Percentiles rank a stretch among this genome's conserved stretches.
phyloP scores from a whole-genome alignment of 2,329 filamentous ascomycete species.

The Aspergillus udagawae region DNA sequence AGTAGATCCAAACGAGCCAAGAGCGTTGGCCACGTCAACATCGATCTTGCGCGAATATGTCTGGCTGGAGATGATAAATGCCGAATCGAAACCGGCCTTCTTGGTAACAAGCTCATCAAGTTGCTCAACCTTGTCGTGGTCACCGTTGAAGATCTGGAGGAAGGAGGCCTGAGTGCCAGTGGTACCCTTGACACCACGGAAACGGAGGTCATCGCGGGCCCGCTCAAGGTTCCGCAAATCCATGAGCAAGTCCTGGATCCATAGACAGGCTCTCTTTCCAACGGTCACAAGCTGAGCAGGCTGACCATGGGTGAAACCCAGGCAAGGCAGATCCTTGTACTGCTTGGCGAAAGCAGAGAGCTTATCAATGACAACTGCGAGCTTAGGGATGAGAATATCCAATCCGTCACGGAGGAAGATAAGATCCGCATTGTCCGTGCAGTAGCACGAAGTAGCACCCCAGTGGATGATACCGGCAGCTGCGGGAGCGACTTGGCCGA shows the following conservation, averaged over 20 bases:
- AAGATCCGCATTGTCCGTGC: slow-evolving; percentile 71
- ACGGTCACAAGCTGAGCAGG: slow-evolving; percentile 60
- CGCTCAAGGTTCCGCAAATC: slow-evolving; percentile 71
- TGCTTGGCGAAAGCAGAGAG: slow-evolving; percentile 67
- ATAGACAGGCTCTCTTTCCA: slow-evolving; percentile 63
- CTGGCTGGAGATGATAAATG: slow-evolving; percentile 65
- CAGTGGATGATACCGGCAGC: slow-evolving; percentile 82
- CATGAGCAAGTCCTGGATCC: slow-evolving; percentile 71
- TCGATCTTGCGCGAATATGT: slow-evolving; percentile 82
- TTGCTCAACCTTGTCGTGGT: slow-evolving; percentile 58
- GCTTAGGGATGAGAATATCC: slow-evolving; percentile 70
- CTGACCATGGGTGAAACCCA: slow-evolving; percentile 70
- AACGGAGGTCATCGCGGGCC: slow-evolving; percentile 64
- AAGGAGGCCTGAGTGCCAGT: slow-evolving; percentile 78
- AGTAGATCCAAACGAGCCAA: slow-evolving; percentile 74
- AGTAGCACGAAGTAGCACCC: slow-evolving; percentile 57
- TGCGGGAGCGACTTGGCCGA: slow-evolving; percentile 67
- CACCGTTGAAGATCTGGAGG: slow-evolving; percentile 62
- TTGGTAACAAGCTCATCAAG: slow-evolving; percentile 61
- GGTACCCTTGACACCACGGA: slow-evolving; percentile 70
- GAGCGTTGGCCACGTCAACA: slow-evolving; percentile 72
- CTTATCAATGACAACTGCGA: slow-evolving; percentile 75
- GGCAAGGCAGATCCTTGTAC: slow-evolving; percentile 67
- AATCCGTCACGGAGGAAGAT: slow-evolving; percentile 73
- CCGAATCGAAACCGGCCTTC: slow-evolving; percentile 61